phyloP scores from a whole-genome alignment of 2,329 filamentous ascomycete species.

The Exserohilum turcica region DNA sequence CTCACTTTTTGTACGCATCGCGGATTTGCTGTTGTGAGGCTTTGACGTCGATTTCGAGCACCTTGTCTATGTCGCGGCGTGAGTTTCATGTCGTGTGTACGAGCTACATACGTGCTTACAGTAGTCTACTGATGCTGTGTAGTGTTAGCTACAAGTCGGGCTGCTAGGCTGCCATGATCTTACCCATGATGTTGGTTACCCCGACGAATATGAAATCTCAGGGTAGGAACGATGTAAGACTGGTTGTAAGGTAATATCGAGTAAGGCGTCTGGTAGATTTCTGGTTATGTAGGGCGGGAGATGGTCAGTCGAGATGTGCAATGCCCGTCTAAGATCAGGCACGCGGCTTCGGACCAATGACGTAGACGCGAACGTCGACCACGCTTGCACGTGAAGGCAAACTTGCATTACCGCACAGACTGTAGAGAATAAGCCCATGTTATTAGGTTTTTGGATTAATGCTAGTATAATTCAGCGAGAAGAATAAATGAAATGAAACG shows the following conservation, averaged over 20 bases:
- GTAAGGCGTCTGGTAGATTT: neutral
- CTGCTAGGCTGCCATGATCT: constrained; percentile 7
- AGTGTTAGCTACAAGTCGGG: constrained; percentile 19
- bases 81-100: neutral
- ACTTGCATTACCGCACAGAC: neutral
- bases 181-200: constrained; percentile 27
- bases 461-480: neutral
- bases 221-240: neutral
- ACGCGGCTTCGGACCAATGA: constrained; percentile 18
- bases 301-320: neutral
- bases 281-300: neutral
- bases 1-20: constrained; percentile 95
- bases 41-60: constrained; percentile 71
- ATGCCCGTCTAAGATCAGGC: constrained; percentile 4
- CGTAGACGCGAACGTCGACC: constrained; percentile 22
- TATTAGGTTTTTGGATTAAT: neutral
- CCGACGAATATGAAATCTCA: neutral
- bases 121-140: constrained; percentile 30
- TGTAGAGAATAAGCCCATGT: neutral
- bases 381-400: constrained; percentile 18
- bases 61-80: constrained; percentile 22
- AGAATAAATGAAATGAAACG: neutral
- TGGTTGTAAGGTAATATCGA: neutral
- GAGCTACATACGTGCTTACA: constrained; percentile 20
- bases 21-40: constrained; percentile 84